These are phyloP conservation scores for Lichenothelia convexa DNA, from an alignment of 495 filamentous ascomycete genomes.

Conservation along the genomic window DNA sequence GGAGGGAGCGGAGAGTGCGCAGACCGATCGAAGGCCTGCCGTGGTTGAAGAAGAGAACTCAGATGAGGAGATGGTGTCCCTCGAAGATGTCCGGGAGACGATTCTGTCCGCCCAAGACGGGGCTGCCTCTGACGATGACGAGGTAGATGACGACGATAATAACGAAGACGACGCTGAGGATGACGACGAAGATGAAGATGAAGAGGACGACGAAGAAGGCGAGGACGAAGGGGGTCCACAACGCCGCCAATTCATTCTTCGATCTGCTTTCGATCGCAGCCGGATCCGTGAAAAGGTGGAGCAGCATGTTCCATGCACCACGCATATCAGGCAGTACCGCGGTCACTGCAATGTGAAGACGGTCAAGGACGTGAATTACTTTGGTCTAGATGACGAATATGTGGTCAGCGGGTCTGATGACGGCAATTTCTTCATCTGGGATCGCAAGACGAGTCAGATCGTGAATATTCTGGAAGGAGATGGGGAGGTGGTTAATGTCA, in stretches of 20 bases:
- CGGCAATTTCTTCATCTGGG: constrained; percentile 56
- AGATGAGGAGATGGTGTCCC: constrained; percentile 17
- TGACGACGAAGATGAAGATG: constrained; percentile 19
- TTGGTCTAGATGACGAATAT: constrained; percentile 54
- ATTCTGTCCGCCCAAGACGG: constrained; percentile 12
- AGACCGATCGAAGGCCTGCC: constrained; percentile 9
- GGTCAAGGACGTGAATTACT: constrained; percentile 61
- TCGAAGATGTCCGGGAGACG: not conserved
- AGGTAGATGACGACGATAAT: constrained; percentile 17
- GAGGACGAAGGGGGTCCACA: constrained; percentile 14
- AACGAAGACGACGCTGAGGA: constrained; percentile 16
- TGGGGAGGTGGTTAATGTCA: constrained; percentile 56
- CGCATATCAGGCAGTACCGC: constrained; percentile 39
- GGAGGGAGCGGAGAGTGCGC: not conserved
- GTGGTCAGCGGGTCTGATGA: constrained; percentile 54
- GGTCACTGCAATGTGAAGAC: constrained; percentile 61
- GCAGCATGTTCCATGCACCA: constrained; percentile 32
- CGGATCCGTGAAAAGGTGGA: constrained; percentile 30
- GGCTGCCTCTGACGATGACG: constrained; percentile 18
- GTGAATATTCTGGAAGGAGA: constrained; percentile 56
- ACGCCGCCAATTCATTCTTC: constrained; percentile 19
- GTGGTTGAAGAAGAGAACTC: constrained; percentile 14
- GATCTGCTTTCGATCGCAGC: constrained; percentile 20
- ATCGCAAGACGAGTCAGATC: constrained; percentile 41
- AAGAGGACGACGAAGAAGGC: constrained; percentile 19